A percentile compares a stretch with the other conserved stretches of the same genome.
These are phyloP conservation scores for Aureobasidium zeae DNA, from an alignment of 2,329 filamentous ascomycete genomes.

Conservation along the genomic window DNA sequence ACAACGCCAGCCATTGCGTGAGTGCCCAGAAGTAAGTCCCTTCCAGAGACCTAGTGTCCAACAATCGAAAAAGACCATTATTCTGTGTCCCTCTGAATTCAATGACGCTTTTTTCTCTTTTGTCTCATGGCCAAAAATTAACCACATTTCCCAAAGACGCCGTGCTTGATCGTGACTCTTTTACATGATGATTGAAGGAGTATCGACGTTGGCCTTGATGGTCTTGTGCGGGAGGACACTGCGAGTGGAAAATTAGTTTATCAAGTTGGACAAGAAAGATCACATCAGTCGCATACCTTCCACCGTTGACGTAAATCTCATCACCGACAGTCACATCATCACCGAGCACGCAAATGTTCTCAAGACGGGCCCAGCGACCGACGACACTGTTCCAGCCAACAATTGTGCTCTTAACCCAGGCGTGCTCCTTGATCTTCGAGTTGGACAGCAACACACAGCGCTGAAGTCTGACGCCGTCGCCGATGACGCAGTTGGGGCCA, in stretches of 20 bases:
- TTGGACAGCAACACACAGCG: slow-evolving; percentile 81
- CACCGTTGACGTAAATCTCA: slow-evolving; percentile 97
- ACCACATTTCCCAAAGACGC: slow-evolving; percentile 10
- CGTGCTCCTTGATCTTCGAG: slow-evolving; percentile 95
- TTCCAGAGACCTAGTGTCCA: not conserved
- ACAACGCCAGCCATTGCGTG: slow-evolving; percentile 5
- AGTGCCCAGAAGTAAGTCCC: not conserved
- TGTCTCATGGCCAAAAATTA: slow-evolving; percentile 8
- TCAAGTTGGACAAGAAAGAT: no score
- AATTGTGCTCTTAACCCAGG: slow-evolving; percentile 97
- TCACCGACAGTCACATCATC: slow-evolving; percentile 97
- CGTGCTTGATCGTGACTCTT: not conserved
- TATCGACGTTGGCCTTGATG: slow-evolving; percentile 96
- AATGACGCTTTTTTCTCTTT: slow-evolving; percentile 13
- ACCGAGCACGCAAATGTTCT: slow-evolving; percentile 96
- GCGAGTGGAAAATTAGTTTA: slow-evolving; percentile 15
- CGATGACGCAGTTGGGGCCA: slow-evolving; percentile 82
- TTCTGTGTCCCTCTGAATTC: slow-evolving; percentile 13
- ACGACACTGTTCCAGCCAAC: slow-evolving; percentile 97
- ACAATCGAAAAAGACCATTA: slow-evolving; percentile 1
- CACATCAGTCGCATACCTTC: slow-evolving; percentile 37
- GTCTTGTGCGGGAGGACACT: slow-evolving; percentile 95
- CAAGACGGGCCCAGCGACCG: slow-evolving; percentile 87
- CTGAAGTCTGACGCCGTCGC: slow-evolving; percentile 88
- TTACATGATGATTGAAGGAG: slow-evolving; percentile 27